Base-by-base conservation (phyloP, 768 basidiomycete genomes). In the Lentinula raphanica region DNA sequence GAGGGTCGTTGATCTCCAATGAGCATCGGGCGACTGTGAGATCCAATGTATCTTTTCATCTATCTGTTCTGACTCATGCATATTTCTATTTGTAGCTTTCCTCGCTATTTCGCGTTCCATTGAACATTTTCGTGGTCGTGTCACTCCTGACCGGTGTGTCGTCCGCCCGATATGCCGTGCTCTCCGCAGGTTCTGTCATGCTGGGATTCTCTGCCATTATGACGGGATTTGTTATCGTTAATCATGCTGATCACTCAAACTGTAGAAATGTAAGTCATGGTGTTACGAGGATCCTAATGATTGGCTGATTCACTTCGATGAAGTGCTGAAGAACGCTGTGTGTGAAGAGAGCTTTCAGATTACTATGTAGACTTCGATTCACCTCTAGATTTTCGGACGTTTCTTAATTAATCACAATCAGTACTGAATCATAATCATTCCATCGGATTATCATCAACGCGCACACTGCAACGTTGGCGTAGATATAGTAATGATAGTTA, bases 1-100 rank as follows among this genome's bases (percentile, higher is more conserved):
- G 85, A 39, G 86, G 87, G 23, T 75, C 77, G 1, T 67, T 90
- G 54, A 84, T 90, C 12, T 74, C 84, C 1, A 84, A 90, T 59
- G 88, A 88, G 65, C 82, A 89, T 63, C 80, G 88, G 15, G 88
- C 88, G 1, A 90, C 88, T 54, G 87, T 89, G 60, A 63, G 81
- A 67, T 17, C 31, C n/a, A 57, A 11, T 9, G 15, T 46, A 53
- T 27, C 50, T 17, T n/a, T 50, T 28, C 45, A 9, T 45, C 12
- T 49, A 49, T 27, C 50, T 36, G 42, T 25, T 58, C 8, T 62
- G 19, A 23, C n/a, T 44, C 44, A 25, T 45, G 21, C 9, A 36
- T 38, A 15, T 31, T 48, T 59, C 28, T 46, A 23, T 59, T 28
- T 50, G 42, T 60, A 88, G 87, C 70, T 88, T 5, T 85, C 86